A percentile compares a stretch with the other conserved stretches of the same genome.
Evolutionary conservation across 148 eudicot species (phyloP).

Genomic region (Amaranthus cruentus): DNA sequence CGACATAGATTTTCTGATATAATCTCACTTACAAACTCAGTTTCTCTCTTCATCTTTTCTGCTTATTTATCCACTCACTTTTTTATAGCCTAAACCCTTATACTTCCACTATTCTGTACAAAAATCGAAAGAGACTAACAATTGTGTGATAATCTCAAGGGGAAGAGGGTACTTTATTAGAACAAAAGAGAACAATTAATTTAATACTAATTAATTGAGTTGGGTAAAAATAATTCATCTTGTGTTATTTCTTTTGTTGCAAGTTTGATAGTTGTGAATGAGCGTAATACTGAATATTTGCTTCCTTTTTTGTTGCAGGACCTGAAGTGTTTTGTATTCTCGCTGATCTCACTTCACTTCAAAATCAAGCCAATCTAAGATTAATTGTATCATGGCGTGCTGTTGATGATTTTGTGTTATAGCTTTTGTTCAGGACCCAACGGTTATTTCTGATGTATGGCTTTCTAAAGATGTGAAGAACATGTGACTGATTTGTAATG

Average conservation of each 20-base stretch:
- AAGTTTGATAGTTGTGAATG: background rate
- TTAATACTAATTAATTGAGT: background rate
- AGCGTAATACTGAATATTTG: background rate
- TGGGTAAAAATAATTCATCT: background rate
- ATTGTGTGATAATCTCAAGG: too few species aligned
- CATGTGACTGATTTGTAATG: too few species aligned
- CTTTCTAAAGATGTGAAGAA: too few species aligned
- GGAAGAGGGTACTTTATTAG: background rate
- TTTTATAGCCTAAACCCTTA: too few species aligned
- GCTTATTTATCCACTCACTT: too few species aligned
- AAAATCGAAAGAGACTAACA: too few species aligned
- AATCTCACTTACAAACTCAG: too few species aligned
- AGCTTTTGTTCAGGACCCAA: too few species aligned
- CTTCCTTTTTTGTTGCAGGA: conserved; percentile 43
- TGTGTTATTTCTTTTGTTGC: background rate
- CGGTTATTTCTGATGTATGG: too few species aligned
- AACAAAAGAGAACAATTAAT: background rate
- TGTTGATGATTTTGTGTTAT: background rate
- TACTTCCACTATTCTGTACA: too few species aligned
- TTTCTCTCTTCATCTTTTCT: too few species aligned
- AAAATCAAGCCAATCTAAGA: conserved; percentile 69
- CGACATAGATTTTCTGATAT: too few species aligned
- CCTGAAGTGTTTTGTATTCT: conserved; percentile 76
- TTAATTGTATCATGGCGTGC: background rate
- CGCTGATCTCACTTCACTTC: conserved; percentile 71